Evolutionary conservation across 148 eudicot species (phyloP), one percentile per base, ranked within the genome.

Genomic region (Camellia sinensis): DNA sequence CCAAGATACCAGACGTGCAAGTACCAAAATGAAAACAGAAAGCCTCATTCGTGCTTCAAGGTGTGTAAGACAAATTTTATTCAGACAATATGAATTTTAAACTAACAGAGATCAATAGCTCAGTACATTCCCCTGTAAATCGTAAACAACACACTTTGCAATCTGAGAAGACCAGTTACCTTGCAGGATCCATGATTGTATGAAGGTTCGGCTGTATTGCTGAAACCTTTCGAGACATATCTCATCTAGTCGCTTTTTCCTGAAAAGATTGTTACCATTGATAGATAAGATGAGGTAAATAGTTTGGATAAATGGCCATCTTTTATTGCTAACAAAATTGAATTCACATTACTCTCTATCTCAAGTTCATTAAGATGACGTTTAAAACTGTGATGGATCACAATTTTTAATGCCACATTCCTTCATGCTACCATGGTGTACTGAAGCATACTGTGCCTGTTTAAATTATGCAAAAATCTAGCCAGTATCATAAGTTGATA

Each of bases 151-250:
- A 62, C 21, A 72, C 11, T 66, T 6, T 18, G 50, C 79, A 60
- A 53, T n/a, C 56, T 29, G 22, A n/a, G 61, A 41, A 59, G 63
- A 66, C 37, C 12, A 41, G 19, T 64, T 84, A 92, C 99, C 99
- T 89, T 94, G 99, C 71, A 90, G 46, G 76, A 97, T 97, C 99
- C 99, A 97, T 75, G 99, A 97, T 81, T 97, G 98, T 80, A 97
- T 92, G 81, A 82, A 86, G 77, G 89, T 92, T 84, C 92, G 83
- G 83, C 98, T 94, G 77, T 97, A 97, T 79, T 97, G 96, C 86
- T 92, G 89, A 88, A 83, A 97, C 82, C 93, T 92, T 80, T 97
- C 98, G 0, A 94, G 87, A 80, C 99, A 97, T 59, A 97, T 83
- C 81, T 97, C 99, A 84, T 97, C 99, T 67, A 97, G 84, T 84